phyloP scores from a whole-genome alignment of 1,139 yeast species.

The Petasospora rhodanensis region DNA sequence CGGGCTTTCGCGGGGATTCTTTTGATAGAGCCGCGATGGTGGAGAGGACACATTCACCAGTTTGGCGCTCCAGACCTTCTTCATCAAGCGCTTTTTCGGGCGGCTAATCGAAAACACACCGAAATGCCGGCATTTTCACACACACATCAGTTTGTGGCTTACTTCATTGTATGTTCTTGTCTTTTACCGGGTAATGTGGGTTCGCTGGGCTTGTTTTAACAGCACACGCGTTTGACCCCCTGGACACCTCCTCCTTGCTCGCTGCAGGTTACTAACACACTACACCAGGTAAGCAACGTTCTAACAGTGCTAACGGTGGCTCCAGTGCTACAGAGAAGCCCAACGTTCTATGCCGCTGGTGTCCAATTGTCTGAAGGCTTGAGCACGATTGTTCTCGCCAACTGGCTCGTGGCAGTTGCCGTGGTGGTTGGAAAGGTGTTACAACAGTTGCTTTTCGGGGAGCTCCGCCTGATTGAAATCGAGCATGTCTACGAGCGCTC shows the following conservation, averaged over 20 bases:
- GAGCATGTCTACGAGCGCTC: slow-evolving; percentile 72
- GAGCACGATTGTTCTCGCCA: slow-evolving; percentile 33
- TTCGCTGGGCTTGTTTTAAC: too few relatives aligned
- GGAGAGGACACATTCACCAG: too few relatives aligned
- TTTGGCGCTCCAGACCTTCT: too few relatives aligned
- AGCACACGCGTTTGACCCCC: too few relatives aligned
- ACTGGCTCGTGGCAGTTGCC: slow-evolving; percentile 27
- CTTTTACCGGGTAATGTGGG: too few relatives aligned
- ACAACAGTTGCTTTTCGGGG: slow-evolving; percentile 59
- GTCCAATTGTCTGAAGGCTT: slow-evolving; percentile 41
- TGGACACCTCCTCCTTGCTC: too few relatives aligned
- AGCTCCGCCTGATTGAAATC: slow-evolving; percentile 65
- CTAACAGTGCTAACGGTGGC: slow-evolving; percentile 30
- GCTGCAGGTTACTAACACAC: slow-evolving; percentile 7
- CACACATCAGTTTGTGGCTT: slow-evolving; percentile 7
- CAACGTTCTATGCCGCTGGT: slow-evolving; percentile 41
- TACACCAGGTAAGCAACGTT: slow-evolving; percentile 25
- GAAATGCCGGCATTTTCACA: slow-evolving; percentile 6
- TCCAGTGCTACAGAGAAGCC: slow-evolving; percentile 33
- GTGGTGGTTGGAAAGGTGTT: slow-evolving; percentile 28
- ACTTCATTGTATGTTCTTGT: slow-evolving; percentile 13
- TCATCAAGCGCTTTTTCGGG: neutral
- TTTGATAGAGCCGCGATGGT: too few relatives aligned
- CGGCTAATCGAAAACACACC: too few relatives aligned
- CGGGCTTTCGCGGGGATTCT: too few relatives aligned